Conservation (phyloP, 352 stramenopile genomes). For the Aphanomyces astaci region DNA sequence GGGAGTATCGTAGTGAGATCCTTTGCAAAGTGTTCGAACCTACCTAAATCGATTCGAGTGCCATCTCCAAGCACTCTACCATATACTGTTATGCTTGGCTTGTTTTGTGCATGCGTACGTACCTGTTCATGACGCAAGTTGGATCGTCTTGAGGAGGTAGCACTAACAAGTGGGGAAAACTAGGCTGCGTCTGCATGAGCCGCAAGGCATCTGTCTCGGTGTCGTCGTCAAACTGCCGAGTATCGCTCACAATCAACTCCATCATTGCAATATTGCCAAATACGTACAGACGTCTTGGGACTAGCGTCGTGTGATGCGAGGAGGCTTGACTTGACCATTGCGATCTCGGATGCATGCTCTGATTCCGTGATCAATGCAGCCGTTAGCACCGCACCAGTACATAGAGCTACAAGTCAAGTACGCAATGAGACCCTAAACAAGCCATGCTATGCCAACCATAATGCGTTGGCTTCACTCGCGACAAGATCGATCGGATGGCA, state of each 20-base stretch:
- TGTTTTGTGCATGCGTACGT: no score
- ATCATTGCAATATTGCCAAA: no score
- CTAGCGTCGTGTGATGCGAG: background rate
- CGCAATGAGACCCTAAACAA: background rate
- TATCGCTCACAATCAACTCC: background rate
- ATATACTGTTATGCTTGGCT: no score
- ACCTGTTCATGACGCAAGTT: background rate
- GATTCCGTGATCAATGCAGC: background rate
- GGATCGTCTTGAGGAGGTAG: conserved; percentile 14
- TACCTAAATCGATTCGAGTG: background rate
- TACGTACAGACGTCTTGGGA: background rate
- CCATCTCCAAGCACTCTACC: background rate
- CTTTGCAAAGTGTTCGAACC: background rate
- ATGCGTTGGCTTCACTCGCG: background rate
- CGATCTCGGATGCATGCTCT: background rate
- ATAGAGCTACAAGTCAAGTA: background rate
- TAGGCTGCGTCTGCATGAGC: conserved; percentile 16
- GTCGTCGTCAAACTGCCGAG: background rate
- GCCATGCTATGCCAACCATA: background rate
- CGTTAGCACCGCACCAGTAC: background rate
- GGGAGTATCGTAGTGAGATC: no score
- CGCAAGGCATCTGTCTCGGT: background rate
- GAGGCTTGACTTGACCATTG: background rate
- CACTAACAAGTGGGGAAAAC: conserved; percentile 17
- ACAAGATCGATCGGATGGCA: background rate